phyloP scores from a whole-genome alignment of 208 protist genomes.

The Wallacemonas rigidus region DNA sequence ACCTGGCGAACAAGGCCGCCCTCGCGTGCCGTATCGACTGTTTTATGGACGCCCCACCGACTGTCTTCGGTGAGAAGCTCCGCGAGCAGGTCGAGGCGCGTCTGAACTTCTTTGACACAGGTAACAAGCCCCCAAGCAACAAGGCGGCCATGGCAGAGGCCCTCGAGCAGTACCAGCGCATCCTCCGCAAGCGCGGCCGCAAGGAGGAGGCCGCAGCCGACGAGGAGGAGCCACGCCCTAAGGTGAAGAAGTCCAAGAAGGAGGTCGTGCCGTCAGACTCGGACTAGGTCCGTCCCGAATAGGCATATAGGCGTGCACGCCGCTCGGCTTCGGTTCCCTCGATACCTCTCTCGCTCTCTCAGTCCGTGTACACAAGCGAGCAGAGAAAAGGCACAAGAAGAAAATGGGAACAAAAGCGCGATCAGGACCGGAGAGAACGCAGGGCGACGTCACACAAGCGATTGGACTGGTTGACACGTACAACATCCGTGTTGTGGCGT shows the following conservation, averaged over 20 bases:
- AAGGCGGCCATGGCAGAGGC: slow-evolving; percentile 97
- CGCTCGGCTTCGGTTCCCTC: too few relatives aligned
- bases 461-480: too few relatives aligned
- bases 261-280: slow-evolving; percentile 60
- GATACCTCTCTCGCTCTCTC: too few relatives aligned
- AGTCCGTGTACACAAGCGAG: too few relatives aligned
- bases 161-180: slow-evolving; percentile 87
- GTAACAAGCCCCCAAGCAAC: slow-evolving; percentile 95
- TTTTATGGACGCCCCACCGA: slow-evolving; percentile 91
- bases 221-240: slow-evolving; percentile 37
- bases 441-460: too few relatives aligned
- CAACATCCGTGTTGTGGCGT: too few relatives aligned
- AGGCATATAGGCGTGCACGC: background rate
- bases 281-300: slow-evolving; percentile 36
- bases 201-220: slow-evolving; percentile 32
- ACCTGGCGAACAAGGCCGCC: slow-evolving; percentile 98
- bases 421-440: too few relatives aligned
- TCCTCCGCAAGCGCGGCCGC: slow-evolving; percentile 64
- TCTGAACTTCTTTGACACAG: slow-evolving; percentile 97
- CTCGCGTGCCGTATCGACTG: slow-evolving; percentile 98
- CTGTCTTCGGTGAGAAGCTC: slow-evolving; percentile 95
- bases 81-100: slow-evolving; percentile 98
- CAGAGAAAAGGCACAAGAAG: too few relatives aligned
- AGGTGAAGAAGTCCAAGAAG: slow-evolving; percentile 64
- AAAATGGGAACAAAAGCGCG: too few relatives aligned